A percentile compares a stretch with the other conserved stretches of the same genome.
Evolutionary conservation across 1,284 basidiomycete species (phyloP).

Genomic region (Papiliotrema flavescens): DNA sequence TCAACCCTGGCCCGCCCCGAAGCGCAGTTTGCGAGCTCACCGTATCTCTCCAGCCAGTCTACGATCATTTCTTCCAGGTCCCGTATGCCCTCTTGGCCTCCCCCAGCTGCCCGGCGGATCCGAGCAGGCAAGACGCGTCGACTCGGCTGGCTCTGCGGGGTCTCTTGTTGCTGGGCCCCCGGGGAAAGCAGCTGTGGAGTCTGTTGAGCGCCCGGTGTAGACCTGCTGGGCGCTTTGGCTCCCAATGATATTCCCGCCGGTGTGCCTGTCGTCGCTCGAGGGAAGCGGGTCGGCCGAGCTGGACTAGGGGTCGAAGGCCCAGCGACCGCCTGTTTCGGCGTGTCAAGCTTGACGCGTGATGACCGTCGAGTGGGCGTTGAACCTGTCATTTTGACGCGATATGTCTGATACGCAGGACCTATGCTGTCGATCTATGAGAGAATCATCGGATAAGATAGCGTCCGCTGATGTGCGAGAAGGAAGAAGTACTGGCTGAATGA

Average conservation of each 20-base stretch:
- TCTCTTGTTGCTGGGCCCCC: background rate
- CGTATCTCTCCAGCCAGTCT: conserved; percentile 70
- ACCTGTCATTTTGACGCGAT: too few relatives aligned
- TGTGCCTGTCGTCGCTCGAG: background rate
- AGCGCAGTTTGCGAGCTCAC: conserved; percentile 54
- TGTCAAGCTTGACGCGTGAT: background rate
- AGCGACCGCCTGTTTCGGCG: background rate
- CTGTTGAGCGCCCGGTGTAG: background rate
- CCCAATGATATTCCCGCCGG: too few relatives aligned
- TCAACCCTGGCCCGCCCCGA: too few relatives aligned
- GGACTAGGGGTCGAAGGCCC: background rate
- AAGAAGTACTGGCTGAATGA: too few relatives aligned
- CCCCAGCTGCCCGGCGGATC: conserved; percentile 70
- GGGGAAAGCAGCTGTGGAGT: background rate
- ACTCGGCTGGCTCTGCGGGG: conserved; percentile 7
- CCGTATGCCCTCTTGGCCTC: conserved; percentile 52
- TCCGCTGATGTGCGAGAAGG: too few relatives aligned
- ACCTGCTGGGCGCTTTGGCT: too few relatives aligned
- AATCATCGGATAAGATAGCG: too few relatives aligned
- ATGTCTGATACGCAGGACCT: too few relatives aligned
- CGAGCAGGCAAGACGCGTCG: conserved; percentile 68
- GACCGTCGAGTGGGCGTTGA: background rate
- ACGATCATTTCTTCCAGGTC: conserved; percentile 78
- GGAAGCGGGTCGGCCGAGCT: background rate
- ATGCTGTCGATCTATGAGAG: too few relatives aligned